Base-by-base conservation (phyloP, 495 filamentous ascomycete genomes). In the Tirmania nivea region DNA sequence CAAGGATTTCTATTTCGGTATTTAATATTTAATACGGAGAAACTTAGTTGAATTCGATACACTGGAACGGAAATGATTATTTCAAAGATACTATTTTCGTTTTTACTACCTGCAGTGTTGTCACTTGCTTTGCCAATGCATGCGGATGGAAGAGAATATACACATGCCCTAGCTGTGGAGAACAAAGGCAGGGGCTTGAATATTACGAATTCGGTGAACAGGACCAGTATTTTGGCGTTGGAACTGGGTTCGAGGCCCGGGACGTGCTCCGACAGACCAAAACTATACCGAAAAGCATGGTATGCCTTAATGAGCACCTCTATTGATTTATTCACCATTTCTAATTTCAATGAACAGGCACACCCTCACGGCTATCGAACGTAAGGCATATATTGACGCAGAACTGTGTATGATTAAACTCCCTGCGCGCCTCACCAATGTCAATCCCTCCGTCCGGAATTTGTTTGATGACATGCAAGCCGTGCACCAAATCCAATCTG, bases 401-500 rank as follows among this genome's bases (percentile, higher is more conserved):
- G 50, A 52, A 36, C 6, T 52, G 11, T 52, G 50, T 34, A 19
- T 52, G 31, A 35, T 52, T 0, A 34, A 36, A 52, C n/a, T 39
- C 25, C 50, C 50, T 2, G 35, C 20, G 8, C 49, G 25, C 25
- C 20, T 52, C 20, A 37, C 50, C 50, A 31, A 14, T 14, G 7
- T 39, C 31, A 12, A 20, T n/a, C 35, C 50, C 3, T 4, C 14
- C 25, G 21, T 31, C 48, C n/a, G 21, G 21, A 19, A 12, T 7
- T 20, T 17, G n/a, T 75, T 68, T 59, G 72, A 75, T 54, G 71
- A 74, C 48, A 57, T 75, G 11, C 34, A 58, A 11, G 60, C 54
- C 1, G 55, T 54, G 7, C 62, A 64, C 35, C 62, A 64, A 51
- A 35, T 25, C 31, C 62, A 62, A 50, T 52, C 59, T 8, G 55